Base-by-base conservation (phyloP, 768 basidiomycete species). In the Mycena vulgaris region DNA sequence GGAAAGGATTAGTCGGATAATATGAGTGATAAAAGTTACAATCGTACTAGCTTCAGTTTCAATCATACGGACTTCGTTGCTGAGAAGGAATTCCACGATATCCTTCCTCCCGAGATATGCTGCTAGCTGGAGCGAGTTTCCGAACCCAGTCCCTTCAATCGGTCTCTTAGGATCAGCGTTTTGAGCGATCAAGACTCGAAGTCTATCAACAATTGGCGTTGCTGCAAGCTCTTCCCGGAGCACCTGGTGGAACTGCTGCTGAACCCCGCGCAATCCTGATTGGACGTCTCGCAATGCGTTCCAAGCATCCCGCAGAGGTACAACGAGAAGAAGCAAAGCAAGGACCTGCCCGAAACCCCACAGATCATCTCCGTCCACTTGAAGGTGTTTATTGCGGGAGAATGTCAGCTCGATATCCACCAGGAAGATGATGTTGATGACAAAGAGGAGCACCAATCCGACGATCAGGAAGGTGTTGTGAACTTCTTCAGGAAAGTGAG, bases 101-200 rank as follows among this genome's bases (percentile, higher is more conserved):
- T 63, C 48, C 7, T 10, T 39, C 48, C 17, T 39, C 16, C 35
- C 61, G 48, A 8, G 19, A 63, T 63, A 63, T 63, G 16, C 61
- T 16, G 27, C 61, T 39, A 62, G 31, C 31, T 62, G 60, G 2
- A 63, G 49, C 16, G 25, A 51, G 35, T 62, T 37, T 30, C 7
- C 17, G 48, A 62, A 62, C 27, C n/a, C 23, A 60, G 28, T 27
- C n/a, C 5, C 21, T 10, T 39, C n/a, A 27, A 62, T 27, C n/a
- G 3, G 11, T 16, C 0, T 19, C 23, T 23, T 35, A 33, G 42
- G 45, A 33, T 60, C 17, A 40, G 61, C 61, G 10, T 48, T 48
- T 14, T 39, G 17, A 28, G 3, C 10, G 7, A 62, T 21, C 35
- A 62, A 14, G 25, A 5, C 37, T 49, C 25, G 33, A 21, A 63